Evolutionary conservation across 768 basidiomycete species (phyloP), one percentile per base, ranked within the genome.

Genomic region (Neoboletus brunneissimus): DNA sequence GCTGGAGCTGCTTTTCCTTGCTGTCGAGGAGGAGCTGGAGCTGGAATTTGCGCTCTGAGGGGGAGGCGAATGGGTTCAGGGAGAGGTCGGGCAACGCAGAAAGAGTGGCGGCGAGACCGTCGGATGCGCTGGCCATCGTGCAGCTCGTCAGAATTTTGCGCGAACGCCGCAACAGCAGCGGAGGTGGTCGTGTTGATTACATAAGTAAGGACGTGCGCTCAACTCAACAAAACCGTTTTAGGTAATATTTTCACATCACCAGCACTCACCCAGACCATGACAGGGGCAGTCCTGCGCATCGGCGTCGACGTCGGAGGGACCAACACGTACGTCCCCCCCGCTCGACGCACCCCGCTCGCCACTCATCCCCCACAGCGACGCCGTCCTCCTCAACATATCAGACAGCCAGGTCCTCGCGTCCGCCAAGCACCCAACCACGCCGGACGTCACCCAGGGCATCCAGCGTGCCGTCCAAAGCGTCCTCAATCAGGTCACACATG

Each of bases 1-100:
- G 89, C 60, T 92, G 87, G 34, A 98, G 87, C 72, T 98, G 94
- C 68, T 86, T 85, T 73, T 94, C 91, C 79, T 98, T 98, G 70
- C 77, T 81, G 75, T 93, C 91, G 63, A 98, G 83, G 56, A 97
- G 85, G 56, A 73, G 74, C 55, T 87, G 84, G 13, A 86, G 77
- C 56, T 84, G 79, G 55, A 78, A 77, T 66, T 84, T 85, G 73
- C 85, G 78, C 71, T 86, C 81, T 52, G 79, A 82, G 12, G 83
- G 70, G 13, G 83, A 80, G 41, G 80, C 76, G 54, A 82, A 75
- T 42, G 73, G 51, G 29, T 67, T 67, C 1, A 70, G 58, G 29
- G 75, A 72, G 58, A 79, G 76, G 63, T 80, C 80, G 12, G 79
- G 75, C 66, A 79, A 69, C 44, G 59, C 61, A 37, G 76, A 71